Evolutionary conservation across 169 alveolate species (phyloP).

Genomic region (Plasmodium gonderi): DNA sequence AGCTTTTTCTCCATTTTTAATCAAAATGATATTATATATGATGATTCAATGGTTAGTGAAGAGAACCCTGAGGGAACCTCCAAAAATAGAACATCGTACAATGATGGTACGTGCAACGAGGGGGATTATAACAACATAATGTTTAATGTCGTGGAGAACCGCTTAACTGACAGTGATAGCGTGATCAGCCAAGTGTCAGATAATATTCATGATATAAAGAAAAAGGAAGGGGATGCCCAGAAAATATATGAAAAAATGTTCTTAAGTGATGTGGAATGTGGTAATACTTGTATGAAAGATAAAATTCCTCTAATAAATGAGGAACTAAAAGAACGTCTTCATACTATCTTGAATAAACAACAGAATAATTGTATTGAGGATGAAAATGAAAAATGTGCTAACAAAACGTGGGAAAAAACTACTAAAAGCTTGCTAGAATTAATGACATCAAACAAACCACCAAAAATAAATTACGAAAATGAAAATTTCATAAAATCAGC

Average conservation of each 20-base stretch:
- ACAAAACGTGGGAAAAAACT: neutral
- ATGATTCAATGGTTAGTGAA: neutral
- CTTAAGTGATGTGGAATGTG: neutral
- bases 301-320: slow-evolving; percentile 8
- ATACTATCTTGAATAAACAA: slow-evolving; percentile 5
- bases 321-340: slow-evolving; percentile 21
- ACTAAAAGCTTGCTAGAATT: slow-evolving; percentile 50
- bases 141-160: neutral
- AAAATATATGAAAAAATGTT: slow-evolving; percentile 65
- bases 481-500: slow-evolving; percentile 74
- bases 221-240: slow-evolving; percentile 50
- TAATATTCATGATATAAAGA: slow-evolving; percentile 7
- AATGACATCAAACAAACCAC: slow-evolving; percentile 55
- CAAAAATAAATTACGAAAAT: slow-evolving; percentile 54
- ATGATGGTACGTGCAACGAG: neutral
- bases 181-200: neutral
- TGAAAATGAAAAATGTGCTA: neutral
- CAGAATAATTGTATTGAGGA: neutral
- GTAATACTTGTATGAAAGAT: neutral
- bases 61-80: neutral
- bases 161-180: neutral
- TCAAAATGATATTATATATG: slow-evolving; percentile 37
- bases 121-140: neutral
- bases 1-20: slow-evolving; percentile 55
- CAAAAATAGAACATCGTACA: neutral